Percentiles rank a stretch among this genome's conserved stretches.
phyloP scores from a whole-genome alignment of 2,329 filamentous ascomycete genomes.

The Nothopassalora personata region DNA sequence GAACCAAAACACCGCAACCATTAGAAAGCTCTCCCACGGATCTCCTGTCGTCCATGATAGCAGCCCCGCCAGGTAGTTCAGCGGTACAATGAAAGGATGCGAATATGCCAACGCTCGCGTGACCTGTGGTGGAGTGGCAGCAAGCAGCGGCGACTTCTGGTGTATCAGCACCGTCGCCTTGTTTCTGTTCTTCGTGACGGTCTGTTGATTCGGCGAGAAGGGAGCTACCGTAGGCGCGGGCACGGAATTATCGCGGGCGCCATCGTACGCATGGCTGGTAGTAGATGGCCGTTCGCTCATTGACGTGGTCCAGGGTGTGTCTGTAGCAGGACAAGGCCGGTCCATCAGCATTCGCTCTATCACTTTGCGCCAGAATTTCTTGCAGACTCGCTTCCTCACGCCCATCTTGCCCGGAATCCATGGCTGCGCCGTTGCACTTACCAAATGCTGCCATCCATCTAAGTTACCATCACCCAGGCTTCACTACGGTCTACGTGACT shows the following conservation, averaged over 20 bases:
- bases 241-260: constrained; percentile 13
- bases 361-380: neutral
- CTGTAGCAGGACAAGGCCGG: constrained; percentile 3
- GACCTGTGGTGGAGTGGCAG: constrained; percentile 90
- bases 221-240: constrained; percentile 70
- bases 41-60: constrained; percentile 92
- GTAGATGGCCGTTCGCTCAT: constrained; percentile 18
- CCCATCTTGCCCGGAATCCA: neutral
- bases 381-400: neutral
- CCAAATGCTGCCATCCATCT: constrained; percentile 22
- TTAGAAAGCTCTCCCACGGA: constrained; percentile 92
- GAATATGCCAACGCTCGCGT: constrained; percentile 92
- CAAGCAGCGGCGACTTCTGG: constrained; percentile 88
- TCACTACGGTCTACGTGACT: neutral
- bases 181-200: constrained; percentile 17
- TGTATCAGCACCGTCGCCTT: constrained; percentile 69
- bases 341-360: constrained; percentile 1
- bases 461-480: neutral
- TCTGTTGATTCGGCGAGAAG: constrained; percentile 81
- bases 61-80: constrained; percentile 79
- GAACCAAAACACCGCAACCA: constrained; percentile 82
- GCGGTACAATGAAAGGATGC: constrained; percentile 83
- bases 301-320: constrained; percentile 21
- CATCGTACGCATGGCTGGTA: constrained; percentile 11
- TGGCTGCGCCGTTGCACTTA: constrained; percentile 6